Evolutionary conservation across 176 grass and related monocot species (phyloP).

Genomic region (Secale cereale): DNA sequence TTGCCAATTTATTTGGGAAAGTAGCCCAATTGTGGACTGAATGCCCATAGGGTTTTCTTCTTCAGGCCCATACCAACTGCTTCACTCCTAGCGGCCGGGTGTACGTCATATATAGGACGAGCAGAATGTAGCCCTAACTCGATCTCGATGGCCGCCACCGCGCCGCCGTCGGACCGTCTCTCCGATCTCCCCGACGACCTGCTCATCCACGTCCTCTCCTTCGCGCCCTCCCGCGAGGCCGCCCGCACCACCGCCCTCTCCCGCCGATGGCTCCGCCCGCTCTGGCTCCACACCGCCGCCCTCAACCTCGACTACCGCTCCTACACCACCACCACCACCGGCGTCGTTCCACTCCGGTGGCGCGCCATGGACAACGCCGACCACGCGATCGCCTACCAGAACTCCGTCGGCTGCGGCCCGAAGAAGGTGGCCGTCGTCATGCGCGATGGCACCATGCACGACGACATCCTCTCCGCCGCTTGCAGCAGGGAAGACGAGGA

Average conservation of each 20-base stretch:
- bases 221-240: not conserved
- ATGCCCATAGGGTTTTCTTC: too few relatives aligned
- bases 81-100: too few relatives aligned
- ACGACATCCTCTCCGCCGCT: not conserved
- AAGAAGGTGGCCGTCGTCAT: not conserved
- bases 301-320: not conserved
- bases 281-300: not conserved
- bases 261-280: not conserved
- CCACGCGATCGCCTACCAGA: not conserved
- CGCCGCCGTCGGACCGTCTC: not conserved
- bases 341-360: not conserved
- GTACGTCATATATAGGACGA: too few relatives aligned
- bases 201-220: not conserved
- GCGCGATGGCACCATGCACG: not conserved
- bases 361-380: not conserved
- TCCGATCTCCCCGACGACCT: not conserved
- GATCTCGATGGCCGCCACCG: not conserved
- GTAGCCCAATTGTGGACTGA: too few relatives aligned
- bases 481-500: too few relatives aligned
- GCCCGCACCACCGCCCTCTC: not conserved
- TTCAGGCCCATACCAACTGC: too few relatives aligned
- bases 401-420: not conserved
- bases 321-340: not conserved
- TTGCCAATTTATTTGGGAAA: too few relatives aligned
- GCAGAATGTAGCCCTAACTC: not conserved